Conservation (phyloP, 2,329 filamentous ascomycete species). For the Aspergillus niger region DNA sequence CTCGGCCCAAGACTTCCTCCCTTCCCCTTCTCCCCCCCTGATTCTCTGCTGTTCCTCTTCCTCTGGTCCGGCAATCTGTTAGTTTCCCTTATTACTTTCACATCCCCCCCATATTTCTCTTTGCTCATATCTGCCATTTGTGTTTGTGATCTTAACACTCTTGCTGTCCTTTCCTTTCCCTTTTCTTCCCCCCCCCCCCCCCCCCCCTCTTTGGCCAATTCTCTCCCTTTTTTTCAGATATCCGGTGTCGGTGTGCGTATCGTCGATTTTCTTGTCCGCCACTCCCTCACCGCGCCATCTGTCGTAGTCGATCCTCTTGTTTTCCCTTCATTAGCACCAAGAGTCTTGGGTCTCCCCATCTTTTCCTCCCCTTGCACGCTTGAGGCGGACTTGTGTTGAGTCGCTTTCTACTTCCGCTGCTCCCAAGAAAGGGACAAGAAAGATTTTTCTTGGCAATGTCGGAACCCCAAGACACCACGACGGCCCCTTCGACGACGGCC, state of each 20-base stretch:
- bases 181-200: constrained; percentile 17
- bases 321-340: constrained; percentile 3
- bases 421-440: constrained; percentile 36
- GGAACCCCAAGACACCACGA: constrained; percentile 39
- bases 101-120: neutral
- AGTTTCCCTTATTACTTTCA: constrained; percentile 8
- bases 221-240: constrained; percentile 10
- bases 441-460: constrained; percentile 45
- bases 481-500: constrained; percentile 26
- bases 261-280: neutral
- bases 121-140: neutral
- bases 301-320: neutral
- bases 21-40: constrained; percentile 16
- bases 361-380: neutral
- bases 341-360: constrained; percentile 8
- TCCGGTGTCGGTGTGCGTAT: constrained; percentile 7
- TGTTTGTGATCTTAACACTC: neutral
- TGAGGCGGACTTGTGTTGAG: constrained; percentile 15
- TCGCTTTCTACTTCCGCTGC: constrained; percentile 29
- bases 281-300: constrained; percentile 14
- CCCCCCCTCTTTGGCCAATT: constrained; percentile 14
- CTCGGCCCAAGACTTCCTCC: constrained; percentile 23
- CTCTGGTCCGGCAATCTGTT: constrained; percentile 10
- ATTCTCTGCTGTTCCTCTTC: constrained; percentile 6
- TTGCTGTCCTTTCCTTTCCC: neutral